These are phyloP conservation scores for Amanita muscaria DNA, from an alignment of 768 basidiomycete genomes.

Conservation along the genomic window DNA sequence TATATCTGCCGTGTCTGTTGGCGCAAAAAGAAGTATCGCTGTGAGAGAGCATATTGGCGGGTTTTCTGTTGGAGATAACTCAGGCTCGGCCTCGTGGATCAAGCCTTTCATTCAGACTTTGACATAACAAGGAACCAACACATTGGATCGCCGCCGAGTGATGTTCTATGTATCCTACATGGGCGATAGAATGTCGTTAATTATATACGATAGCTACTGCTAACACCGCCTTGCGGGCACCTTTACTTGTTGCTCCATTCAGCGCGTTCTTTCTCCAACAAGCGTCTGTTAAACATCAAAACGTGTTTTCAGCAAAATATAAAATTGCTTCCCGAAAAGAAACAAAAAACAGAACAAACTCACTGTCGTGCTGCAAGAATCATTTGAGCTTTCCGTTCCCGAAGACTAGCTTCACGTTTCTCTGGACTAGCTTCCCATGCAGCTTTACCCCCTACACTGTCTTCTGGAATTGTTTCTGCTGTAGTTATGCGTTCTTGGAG, in stretches of 20 bases:
- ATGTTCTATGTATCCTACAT: too few relatives aligned
- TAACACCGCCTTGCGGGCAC: too few relatives aligned
- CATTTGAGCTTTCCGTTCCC: conserved; percentile 80
- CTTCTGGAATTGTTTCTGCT: conserved; percentile 25
- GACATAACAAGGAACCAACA: too few relatives aligned
- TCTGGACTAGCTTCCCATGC: conserved; percentile 73
- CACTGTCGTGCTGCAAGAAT: conserved; percentile 79
- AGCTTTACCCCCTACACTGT: conserved; percentile 52
- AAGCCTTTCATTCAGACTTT: too few relatives aligned
- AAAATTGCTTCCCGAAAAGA: not conserved
- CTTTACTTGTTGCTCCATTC: not conserved
- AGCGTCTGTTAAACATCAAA: not conserved
- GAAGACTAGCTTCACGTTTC: conserved; percentile 68
- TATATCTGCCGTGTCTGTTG: too few relatives aligned
- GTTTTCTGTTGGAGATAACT: too few relatives aligned
- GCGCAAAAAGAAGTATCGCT: too few relatives aligned
- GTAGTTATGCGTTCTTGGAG: conserved; percentile 43
- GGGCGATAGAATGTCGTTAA: too few relatives aligned
- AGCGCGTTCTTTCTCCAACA: not conserved
- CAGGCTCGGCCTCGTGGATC: too few relatives aligned
- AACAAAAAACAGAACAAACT: conserved; percentile 29
- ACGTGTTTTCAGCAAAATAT: not conserved
- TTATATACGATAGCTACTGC: too few relatives aligned
- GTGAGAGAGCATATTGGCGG: too few relatives aligned
- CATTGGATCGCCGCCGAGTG: too few relatives aligned